Base-by-base conservation (phyloP, 148 eudicot genomes). In the Rhododendron ovatum region DNA sequence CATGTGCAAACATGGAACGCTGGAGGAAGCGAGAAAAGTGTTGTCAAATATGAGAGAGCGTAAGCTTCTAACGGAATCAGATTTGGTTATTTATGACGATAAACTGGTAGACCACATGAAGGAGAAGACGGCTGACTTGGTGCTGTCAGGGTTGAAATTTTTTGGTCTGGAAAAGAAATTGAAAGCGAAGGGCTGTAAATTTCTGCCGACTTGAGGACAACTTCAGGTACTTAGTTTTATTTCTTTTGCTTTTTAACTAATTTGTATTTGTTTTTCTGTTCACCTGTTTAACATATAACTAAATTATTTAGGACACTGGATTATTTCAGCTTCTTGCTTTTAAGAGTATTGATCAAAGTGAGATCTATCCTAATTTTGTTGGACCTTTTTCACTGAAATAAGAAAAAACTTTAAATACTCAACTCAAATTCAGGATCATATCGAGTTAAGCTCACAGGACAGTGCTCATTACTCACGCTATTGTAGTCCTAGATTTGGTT, bases 71-170 rank as follows among this genome's bases (percentile, higher is more conserved):
- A 90, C 91, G 33, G 99, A 96, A 83, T 93, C 96, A 45, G 90
- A 90, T 88, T 84, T 90, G 78, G 90, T 96, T 82, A 86, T 92
- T 15, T 95, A 94, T 69, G 98, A 96, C 85, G 99, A 96, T 86
- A 90, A 93, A 88, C 93, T 96, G 80, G 67, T 95, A 86, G 96
- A 95, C 61, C 98, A 96, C 87, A 90, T 87, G 93, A 91, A 94
- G 90, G 93, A 92, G 92, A 96, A 93, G 71, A 91, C 99, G n/a
- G 98, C 95, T 43, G 94, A 93, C 85, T 91, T 96, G 88, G 93
- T 96, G 83, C 67, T 93, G 85, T 87, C 94, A 50, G 98, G 99
- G 76, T 84, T 95, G 78, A 93, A 93, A 87, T 96, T 95, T 90
- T 96, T 96, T 61, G 94, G 98, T 39, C 91, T 96, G 79, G 98